Percentiles rank a stretch among this genome's conserved stretches.
Evolutionary conservation across 768 basidiomycete species (phyloP).

Genomic region (Filobasidium wieringae): DNA sequence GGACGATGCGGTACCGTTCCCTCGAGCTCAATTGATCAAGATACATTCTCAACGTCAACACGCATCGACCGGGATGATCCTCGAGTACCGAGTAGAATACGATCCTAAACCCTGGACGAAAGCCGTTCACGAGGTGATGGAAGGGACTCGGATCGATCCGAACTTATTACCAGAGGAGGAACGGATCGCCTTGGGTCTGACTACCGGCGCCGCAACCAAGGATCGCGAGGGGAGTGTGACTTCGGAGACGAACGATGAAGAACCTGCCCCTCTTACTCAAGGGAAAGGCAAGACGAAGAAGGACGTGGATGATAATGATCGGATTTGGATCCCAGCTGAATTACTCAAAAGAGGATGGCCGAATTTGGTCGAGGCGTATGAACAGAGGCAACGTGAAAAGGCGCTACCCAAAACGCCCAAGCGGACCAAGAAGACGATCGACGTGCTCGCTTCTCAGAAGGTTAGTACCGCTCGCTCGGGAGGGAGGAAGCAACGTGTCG

Average conservation of each 20-base stretch:
- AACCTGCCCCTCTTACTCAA: conserved; percentile 10
- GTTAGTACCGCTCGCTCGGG: neutral
- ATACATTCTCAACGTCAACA: conserved; percentile 59
- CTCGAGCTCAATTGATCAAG: conserved; percentile 44
- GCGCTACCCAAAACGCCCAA: neutral
- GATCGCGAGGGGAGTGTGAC: neutral
- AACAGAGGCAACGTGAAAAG: conserved; percentile 48
- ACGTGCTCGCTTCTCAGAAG: no score
- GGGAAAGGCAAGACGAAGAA: conserved; percentile 33
- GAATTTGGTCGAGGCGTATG: conserved; percentile 52
- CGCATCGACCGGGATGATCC: conserved; percentile 54
- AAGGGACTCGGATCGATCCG: conserved; percentile 47
- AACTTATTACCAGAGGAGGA: conserved; percentile 43
- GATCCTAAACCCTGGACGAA: conserved; percentile 56
- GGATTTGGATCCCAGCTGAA: conserved; percentile 71
- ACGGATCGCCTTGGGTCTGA: conserved; percentile 33
- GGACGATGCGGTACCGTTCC: conserved; percentile 22
- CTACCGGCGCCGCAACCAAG: conserved; percentile 31
- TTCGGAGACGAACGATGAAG: conserved; percentile 44
- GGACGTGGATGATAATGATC: conserved; percentile 47
- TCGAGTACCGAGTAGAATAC: conserved; percentile 72
- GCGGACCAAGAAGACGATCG: neutral
- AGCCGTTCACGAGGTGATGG: conserved; percentile 55
- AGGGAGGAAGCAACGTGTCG: neutral
- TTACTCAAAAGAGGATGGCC: conserved; percentile 63